Conservation (phyloP, 1,139 yeast genomes). For the Nakaseomyces uthaithaninus region DNA sequence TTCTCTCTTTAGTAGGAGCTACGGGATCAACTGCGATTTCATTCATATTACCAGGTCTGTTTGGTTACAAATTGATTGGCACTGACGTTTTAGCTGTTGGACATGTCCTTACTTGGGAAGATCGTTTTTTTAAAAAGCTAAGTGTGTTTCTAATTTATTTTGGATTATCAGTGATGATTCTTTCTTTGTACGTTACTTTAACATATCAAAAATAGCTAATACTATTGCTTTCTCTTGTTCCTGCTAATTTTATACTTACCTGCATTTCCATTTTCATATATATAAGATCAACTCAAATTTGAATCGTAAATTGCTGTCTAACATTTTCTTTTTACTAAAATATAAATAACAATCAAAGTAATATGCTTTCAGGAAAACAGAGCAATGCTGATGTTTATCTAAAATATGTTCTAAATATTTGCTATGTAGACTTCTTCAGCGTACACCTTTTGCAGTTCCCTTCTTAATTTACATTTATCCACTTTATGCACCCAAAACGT, state of each 20-base stretch:
- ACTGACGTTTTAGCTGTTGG: constrained; percentile 29
- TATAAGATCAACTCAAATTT: not conserved
- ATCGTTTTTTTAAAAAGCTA: constrained; percentile 42
- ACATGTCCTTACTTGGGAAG: constrained; percentile 26
- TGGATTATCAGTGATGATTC: constrained; percentile 70
- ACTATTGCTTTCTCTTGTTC: not conserved
- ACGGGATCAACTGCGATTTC: constrained; percentile 10
- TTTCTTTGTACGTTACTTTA: constrained; percentile 68
- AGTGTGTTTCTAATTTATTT: constrained; percentile 59
- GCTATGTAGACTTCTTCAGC: not conserved
- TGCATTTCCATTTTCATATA: not conserved
- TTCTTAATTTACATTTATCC: not conserved
- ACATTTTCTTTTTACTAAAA: too few species aligned
- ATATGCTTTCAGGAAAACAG: too few species aligned
- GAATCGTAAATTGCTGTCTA: too few species aligned
- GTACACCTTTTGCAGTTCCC: not conserved
- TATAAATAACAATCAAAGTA: too few species aligned
- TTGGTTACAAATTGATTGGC: constrained; percentile 63
- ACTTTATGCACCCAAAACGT: not conserved
- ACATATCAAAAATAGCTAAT: not conserved
- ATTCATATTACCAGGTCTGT: constrained; percentile 43
- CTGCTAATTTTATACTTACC: not conserved
- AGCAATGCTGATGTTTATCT: too few species aligned
- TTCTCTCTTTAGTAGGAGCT: constrained; percentile 75
- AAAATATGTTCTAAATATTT: too few species aligned